Conservation (phyloP, 306 rosid genomes). For the Malus fusca region DNA sequence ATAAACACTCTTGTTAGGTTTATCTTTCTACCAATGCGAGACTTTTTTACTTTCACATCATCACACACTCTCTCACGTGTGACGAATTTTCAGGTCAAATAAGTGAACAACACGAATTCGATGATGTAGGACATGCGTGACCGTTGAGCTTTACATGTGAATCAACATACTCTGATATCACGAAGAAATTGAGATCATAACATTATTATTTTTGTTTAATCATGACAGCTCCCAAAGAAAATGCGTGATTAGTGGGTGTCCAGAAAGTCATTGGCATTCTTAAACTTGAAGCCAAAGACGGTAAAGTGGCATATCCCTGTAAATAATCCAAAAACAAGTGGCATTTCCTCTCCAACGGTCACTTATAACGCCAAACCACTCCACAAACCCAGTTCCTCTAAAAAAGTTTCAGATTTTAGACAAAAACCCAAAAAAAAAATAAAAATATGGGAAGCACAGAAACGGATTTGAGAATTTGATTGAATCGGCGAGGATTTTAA, state of each 20-base stretch:
- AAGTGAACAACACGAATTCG: too few relatives aligned
- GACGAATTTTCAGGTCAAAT: too few relatives aligned
- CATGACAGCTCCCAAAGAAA: background rate
- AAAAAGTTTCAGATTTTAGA: background rate
- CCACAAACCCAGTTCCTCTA: background rate
- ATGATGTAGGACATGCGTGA: rapidly evolving
- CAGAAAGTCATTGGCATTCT: constrained; percentile 21
- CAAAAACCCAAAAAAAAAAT: background rate
- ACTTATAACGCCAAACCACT: constrained; percentile 22
- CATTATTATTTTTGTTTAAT: background rate
- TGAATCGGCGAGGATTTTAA: too few relatives aligned
- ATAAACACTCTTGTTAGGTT: too few relatives aligned
- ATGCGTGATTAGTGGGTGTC: constrained; percentile 20
- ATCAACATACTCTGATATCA: too few relatives aligned
- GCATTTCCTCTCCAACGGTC: constrained; percentile 5
- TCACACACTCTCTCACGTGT: too few relatives aligned
- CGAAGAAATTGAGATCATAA: too few relatives aligned
- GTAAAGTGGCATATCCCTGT: constrained; percentile 45
- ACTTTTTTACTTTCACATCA: too few relatives aligned
- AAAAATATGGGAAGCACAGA: too few relatives aligned
- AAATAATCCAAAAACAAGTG: constrained; percentile 16
- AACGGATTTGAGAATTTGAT: too few relatives aligned
- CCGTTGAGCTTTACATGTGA: too few relatives aligned
- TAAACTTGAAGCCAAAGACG: constrained; percentile 30
- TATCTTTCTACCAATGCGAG: too few relatives aligned